phyloP scores from a whole-genome alignment of 1,284 basidiomycete genomes.

The Moesziomyces antarcticus region DNA sequence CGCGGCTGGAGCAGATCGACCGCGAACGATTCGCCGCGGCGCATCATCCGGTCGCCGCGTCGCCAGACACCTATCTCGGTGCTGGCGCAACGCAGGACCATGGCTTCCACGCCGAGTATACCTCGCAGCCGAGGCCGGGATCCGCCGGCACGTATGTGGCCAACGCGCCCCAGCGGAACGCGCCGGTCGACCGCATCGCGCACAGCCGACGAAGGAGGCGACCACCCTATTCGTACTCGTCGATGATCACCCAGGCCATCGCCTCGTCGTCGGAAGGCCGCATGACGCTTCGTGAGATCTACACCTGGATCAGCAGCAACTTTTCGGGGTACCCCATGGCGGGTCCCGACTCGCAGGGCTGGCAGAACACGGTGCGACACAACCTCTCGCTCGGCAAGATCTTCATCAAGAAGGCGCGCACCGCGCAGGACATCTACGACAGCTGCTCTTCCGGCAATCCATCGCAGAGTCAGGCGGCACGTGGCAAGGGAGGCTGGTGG shows the following conservation, averaged over 20 bases:
- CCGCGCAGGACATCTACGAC: constrained; percentile 56
- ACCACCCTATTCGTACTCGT: constrained; percentile 60
- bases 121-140: constrained; percentile 13
- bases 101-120: constrained; percentile 31
- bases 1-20: constrained; percentile 23
- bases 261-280: constrained; percentile 52
- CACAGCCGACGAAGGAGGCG: constrained; percentile 53
- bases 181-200: constrained; percentile 48
- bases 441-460: constrained; percentile 53
- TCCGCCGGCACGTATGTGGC: constrained; percentile 12
- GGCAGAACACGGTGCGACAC: constrained; percentile 64
- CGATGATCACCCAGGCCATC: constrained; percentile 63
- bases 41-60: constrained; percentile 15
- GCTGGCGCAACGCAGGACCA: constrained; percentile 14
- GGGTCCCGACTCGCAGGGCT: constrained; percentile 56
- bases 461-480: constrained; percentile 50
- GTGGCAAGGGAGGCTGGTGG: constrained; percentile 62
- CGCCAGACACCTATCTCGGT: constrained; percentile 3
- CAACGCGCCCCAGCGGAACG: constrained; percentile 15
- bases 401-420: constrained; percentile 57
- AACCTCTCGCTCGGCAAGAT: constrained; percentile 60
- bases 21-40: constrained; percentile 29
- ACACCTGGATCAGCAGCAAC: constrained; percentile 59
- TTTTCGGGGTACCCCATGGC: constrained; percentile 56
- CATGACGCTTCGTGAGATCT: constrained; percentile 63